A percentile compares a stretch with the other conserved stretches of the same genome.
phyloP scores from a whole-genome alignment of 371 early-diverging fungal genomes.

The Parasitella parasitica region DNA sequence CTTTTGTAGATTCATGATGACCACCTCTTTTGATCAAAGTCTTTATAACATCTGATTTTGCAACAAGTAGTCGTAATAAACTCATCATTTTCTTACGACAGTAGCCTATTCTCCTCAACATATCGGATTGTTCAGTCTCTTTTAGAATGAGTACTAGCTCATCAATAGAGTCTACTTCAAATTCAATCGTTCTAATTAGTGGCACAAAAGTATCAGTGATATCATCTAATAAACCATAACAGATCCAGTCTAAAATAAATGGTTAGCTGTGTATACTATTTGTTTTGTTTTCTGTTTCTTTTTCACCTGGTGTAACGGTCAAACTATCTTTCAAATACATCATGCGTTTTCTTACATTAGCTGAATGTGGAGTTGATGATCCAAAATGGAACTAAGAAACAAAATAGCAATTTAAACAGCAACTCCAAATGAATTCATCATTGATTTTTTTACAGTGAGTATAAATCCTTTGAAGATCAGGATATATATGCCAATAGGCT shows the following conservation, averaged over 20 bases:
- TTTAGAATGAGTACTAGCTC: constrained; percentile 87
- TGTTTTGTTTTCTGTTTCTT: constrained; percentile 36
- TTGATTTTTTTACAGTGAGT: constrained; percentile 66
- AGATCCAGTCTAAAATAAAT: constrained; percentile 73
- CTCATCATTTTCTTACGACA: constrained; percentile 77
- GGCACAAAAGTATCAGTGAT: constrained; percentile 83
- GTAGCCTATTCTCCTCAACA: constrained; percentile 82
- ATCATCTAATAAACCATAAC: constrained; percentile 83
- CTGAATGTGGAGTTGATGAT: constrained; percentile 60
- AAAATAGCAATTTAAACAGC: too few relatives aligned
- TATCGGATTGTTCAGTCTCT: constrained; percentile 82
- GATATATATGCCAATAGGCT: constrained; percentile 78
- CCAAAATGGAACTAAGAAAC: constrained; percentile 65
- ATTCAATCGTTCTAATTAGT: constrained; percentile 69
- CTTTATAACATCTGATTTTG: constrained; percentile 80
- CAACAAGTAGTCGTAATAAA: constrained; percentile 66
- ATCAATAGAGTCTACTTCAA: constrained; percentile 87
- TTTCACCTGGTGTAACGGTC: constrained; percentile 50
- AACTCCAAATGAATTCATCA: too few relatives aligned
- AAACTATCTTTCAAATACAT: constrained; percentile 63
- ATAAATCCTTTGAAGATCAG: constrained; percentile 77
- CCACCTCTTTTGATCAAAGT: constrained; percentile 72
- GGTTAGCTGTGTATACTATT: not conserved
- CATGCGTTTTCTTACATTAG: constrained; percentile 73
- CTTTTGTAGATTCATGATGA: constrained; percentile 17